A percentile compares a stretch with the other conserved stretches of the same genome.
phyloP scores from a whole-genome alignment of 106 monocot genomes.

The Allium sativum region DNA sequence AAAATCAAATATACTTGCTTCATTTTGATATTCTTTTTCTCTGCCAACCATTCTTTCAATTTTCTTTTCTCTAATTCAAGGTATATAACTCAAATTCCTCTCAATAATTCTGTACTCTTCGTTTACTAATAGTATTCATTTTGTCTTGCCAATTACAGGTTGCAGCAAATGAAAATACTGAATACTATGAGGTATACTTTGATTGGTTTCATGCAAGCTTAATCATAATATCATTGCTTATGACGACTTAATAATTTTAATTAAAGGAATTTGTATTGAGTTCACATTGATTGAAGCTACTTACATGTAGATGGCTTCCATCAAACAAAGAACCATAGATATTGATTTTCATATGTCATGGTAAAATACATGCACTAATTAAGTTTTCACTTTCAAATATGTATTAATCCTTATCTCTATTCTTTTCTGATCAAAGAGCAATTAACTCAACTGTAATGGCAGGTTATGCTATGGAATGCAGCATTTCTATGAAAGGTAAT shows the following conservation, averaged over 20 bases:
- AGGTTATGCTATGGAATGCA: slow-evolving; percentile 67
- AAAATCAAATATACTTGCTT: too few species aligned
- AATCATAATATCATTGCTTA: neutral
- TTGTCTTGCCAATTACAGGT: neutral
- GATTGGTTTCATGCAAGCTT: neutral
- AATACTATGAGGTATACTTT: slow-evolving; percentile 16
- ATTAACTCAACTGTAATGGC: too few species aligned
- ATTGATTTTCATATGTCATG: slow-evolving; percentile 57
- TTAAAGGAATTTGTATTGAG: slow-evolving; percentile 31
- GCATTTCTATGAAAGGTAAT: slow-evolving; percentile 53
- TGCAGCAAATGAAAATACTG: slow-evolving; percentile 1
- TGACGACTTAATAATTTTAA: neutral
- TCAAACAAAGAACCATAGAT: slow-evolving; percentile 23
- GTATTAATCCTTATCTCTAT: neutral
- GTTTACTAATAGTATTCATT: neutral
- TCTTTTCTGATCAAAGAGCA: neutral
- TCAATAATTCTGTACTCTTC: neutral
- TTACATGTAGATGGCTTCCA: slow-evolving; percentile 49
- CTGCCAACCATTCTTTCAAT: neutral
- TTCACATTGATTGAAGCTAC: slow-evolving; percentile 30
- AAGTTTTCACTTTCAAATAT: neutral
- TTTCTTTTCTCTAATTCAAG: neutral
- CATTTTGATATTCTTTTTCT: neutral
- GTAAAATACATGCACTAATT: slow-evolving; percentile 7
- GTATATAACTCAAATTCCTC: neutral